phyloP scores from a whole-genome alignment of 257 asterid genomes.

The Scutellaria minor region DNA sequence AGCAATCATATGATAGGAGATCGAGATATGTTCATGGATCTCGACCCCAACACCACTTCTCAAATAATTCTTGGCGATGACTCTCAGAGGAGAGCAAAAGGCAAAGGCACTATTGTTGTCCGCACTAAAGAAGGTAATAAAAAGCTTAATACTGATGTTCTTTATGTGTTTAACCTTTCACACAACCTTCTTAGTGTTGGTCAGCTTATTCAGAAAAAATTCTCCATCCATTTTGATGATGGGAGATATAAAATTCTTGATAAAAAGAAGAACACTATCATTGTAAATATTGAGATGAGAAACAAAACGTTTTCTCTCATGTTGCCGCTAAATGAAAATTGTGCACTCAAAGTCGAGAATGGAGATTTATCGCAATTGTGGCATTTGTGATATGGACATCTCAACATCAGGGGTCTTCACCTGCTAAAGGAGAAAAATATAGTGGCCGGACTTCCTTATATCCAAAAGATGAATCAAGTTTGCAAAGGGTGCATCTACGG shows the following conservation, averaged over 20 bases:
- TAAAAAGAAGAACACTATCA: not conserved
- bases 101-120: not conserved
- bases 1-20: too few relatives aligned
- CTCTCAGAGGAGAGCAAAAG: not conserved
- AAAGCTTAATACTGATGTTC: slow-evolving; percentile 17
- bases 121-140: not conserved
- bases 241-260: not conserved
- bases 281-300: not conserved
- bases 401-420: not conserved
- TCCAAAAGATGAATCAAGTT: not conserved
- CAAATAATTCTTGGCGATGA: not conserved
- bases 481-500: not conserved
- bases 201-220: not conserved
- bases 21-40: too few relatives aligned
- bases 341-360: not conserved
- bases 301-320: slow-evolving; percentile 15
- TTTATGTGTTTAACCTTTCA: not conserved
- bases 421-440: slow-evolving; percentile 1
- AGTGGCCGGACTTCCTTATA: not conserved
- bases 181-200: slow-evolving; percentile 17
- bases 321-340: not conserved
- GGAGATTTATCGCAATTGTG: not conserved
- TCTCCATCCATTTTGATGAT: not conserved
- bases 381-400: not conserved
- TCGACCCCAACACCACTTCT: not conserved